Conservation (phyloP, 2,329 filamentous ascomycete species). For the Apiospora aurea region DNA sequence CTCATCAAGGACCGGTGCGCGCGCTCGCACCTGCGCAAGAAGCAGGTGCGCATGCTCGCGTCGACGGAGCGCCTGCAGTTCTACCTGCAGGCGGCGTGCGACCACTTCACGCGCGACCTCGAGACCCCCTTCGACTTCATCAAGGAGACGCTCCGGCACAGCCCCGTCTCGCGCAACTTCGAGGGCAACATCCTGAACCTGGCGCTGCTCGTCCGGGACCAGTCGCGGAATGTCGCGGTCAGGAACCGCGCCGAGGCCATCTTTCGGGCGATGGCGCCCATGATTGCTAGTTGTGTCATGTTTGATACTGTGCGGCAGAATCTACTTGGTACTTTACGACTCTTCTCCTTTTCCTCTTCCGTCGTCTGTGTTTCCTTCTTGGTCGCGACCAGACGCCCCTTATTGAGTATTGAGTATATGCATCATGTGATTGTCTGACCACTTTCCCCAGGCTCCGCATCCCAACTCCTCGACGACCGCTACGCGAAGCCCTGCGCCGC, state of each 20-base stretch:
- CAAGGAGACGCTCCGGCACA: conserved; percentile 43
- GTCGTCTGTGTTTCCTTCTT: fast-evolving
- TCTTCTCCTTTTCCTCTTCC: background rate
- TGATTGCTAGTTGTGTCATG: conserved; percentile 44
- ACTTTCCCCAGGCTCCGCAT: conserved; percentile 35
- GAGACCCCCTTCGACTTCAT: conserved; percentile 44
- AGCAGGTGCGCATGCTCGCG: conserved; percentile 47
- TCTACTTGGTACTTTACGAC: conserved; percentile 34
- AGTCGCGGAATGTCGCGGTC: conserved; percentile 30
- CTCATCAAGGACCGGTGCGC: conserved; percentile 50
- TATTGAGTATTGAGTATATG: background rate
- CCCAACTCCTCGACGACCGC: conserved; percentile 40
- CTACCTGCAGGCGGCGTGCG: conserved; percentile 43
- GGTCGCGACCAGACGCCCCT: background rate
- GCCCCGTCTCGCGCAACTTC: conserved; percentile 40
- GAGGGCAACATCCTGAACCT: conserved; percentile 42
- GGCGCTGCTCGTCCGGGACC: conserved; percentile 39
- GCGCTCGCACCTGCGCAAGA: conserved; percentile 49
- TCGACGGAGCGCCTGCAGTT: conserved; percentile 40
- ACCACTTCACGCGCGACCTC: conserved; percentile 42
- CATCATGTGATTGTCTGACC: background rate
- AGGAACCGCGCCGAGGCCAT: conserved; percentile 39
- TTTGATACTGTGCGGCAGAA: conserved; percentile 43
- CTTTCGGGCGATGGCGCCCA: conserved; percentile 41
- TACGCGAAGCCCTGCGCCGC: conserved; percentile 41